Evolutionary conservation across 2,329 filamentous ascomycete genomes (phyloP).

Genomic region (Pseudomassariella vexata): DNA sequence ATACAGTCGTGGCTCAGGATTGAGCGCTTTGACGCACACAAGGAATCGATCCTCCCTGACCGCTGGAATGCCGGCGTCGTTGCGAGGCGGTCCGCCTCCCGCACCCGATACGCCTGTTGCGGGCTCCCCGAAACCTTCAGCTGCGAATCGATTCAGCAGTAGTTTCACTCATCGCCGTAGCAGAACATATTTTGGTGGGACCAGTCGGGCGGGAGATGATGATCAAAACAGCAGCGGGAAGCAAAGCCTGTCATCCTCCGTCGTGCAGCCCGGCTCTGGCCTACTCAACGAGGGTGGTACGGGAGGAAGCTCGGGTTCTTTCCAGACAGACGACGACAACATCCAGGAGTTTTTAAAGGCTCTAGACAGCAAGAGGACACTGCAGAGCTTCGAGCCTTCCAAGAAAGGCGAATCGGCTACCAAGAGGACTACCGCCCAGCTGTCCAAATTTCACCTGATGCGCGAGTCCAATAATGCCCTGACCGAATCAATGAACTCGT

Average conservation of each 20-base stretch:
- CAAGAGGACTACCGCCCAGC: conserved; percentile 70
- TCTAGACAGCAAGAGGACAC: conserved; percentile 81
- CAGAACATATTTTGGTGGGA: conserved; percentile 69
- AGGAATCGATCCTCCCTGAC: conserved; percentile 69
- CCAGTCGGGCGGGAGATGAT: conserved; percentile 61
- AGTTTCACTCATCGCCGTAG: conserved; percentile 85
- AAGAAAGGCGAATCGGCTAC: conserved; percentile 64
- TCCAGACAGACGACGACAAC: conserved; percentile 78
- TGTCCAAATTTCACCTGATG: conserved; percentile 84
- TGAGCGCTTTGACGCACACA: conserved; percentile 48
- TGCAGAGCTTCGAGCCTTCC: conserved; percentile 68
- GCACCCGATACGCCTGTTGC: conserved; percentile 60
- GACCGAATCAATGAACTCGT: conserved; percentile 90
- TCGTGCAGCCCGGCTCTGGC: conserved; percentile 70
- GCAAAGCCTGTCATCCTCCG: conserved; percentile 66
- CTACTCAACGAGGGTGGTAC: conserved; percentile 66
- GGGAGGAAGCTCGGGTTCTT: conserved; percentile 60
- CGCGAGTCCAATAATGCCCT: conserved; percentile 81
- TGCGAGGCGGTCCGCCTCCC: conserved; percentile 59
- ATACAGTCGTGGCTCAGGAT: conserved; percentile 38
- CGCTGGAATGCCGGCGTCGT: conserved; percentile 67
- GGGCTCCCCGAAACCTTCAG: conserved; percentile 72
- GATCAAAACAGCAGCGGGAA: conserved; percentile 77
- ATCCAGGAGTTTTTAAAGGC: conserved; percentile 90
- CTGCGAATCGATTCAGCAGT: conserved; percentile 83